Evolutionary conservation across 352 stramenopile genomes (phyloP), one percentile per base, ranked within the genome.

Genomic region (Pythium rhizo-oryzae): DNA sequence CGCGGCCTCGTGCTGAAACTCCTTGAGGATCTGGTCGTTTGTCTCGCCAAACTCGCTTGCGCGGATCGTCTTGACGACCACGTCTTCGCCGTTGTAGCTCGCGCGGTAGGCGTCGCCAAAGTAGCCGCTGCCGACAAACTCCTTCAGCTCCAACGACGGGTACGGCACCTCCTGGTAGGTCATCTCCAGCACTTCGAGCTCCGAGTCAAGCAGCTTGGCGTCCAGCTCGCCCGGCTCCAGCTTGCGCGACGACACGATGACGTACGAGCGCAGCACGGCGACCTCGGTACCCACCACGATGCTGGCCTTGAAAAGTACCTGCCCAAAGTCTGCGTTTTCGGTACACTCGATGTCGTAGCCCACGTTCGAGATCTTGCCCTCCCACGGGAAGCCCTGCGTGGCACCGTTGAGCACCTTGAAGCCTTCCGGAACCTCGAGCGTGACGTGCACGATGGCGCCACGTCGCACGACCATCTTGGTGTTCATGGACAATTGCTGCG

Each of bases 61-160:
- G 30, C 86, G 82, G 50, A 94, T 88, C 5, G 84, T 93, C 75
- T 94, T 94, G 21, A 94, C 85, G 9, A 94, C 86, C 2, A 94
- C 86, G 46, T 94, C 78, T 59, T 91, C 51, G 18, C 85, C 86
- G 19, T 89, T 71, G 47, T 87, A 79, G 1, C 62, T 79, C 28
- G 84, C 84, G 7, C 79, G 85, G 49, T 90, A 93, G 0, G 86
- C 86, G 30, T 94, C 86, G 18, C 86, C 86, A 75, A 94, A 94
- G 70, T 92, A 90, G 0, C 86, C 86, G 43, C 83, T 76, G 0
- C 86, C 86, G 0, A 94, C 84, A 15, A 93, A 80, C 37, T 93
- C 79, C 55, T 93, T 89, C 55, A 94, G 67, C 54, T 94, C 76
- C 2, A 94, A 59, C 13, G 74, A 75, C 18, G 57, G 65, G 67